phyloP scores from a whole-genome alignment of 345 rosid genomes.

The Citrus trifoliata region DNA sequence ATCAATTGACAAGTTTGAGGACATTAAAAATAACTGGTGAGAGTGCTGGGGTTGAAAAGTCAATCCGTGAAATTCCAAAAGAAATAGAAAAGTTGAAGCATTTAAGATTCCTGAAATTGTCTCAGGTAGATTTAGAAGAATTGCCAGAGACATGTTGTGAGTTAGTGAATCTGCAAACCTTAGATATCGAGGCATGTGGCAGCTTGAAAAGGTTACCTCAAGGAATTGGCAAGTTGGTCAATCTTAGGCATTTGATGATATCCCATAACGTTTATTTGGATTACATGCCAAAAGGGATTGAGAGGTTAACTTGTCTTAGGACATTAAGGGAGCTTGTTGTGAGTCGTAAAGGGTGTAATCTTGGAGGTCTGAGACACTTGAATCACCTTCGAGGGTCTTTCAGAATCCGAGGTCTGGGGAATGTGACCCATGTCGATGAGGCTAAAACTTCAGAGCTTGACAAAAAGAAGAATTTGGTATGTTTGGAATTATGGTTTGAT shows the following conservation, averaged over 20 bases:
- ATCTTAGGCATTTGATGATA: conserved; percentile 1
- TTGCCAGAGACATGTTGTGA: conserved; percentile 14
- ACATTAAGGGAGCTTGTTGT: background rate
- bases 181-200: background rate
- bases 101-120: background rate
- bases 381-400: background rate
- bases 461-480: background rate
- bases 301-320: background rate
- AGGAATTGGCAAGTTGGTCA: conserved; percentile 2
- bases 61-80: background rate
- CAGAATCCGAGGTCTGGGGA: background rate
- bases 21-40: background rate
- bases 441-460: background rate
- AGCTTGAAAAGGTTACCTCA: background rate
- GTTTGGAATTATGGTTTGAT: conserved; percentile 13
- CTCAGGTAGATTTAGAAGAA: background rate
- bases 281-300: conserved; percentile 14
- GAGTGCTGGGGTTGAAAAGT: too few species aligned
- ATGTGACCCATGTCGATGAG: background rate
- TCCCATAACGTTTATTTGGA: too few species aligned
- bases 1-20: conserved; percentile 2
- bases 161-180: conserved; percentile 7
- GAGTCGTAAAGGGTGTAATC: background rate
- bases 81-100: background rate
- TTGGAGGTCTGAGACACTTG: background rate